Percentiles rank a stretch among this genome's conserved stretches.
Conservation (phyloP, 352 stramenopile genomes). For the Globisporangium viniferum region DNA sequence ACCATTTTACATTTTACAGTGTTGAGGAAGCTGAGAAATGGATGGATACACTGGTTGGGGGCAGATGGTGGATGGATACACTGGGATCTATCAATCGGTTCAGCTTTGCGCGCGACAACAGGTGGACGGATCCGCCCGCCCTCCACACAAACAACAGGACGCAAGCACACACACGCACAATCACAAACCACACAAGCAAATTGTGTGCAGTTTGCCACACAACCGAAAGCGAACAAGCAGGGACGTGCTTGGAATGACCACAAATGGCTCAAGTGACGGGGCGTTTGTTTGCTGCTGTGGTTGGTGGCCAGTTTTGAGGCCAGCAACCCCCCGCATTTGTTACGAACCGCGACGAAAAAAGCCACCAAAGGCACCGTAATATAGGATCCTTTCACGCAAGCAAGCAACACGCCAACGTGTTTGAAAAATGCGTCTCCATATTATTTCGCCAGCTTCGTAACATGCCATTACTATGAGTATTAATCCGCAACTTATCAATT, state of each 20-base stretch:
- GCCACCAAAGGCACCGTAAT: not conserved
- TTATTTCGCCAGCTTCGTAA: not conserved
- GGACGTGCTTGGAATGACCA: not conserved
- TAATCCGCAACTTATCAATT: not conserved
- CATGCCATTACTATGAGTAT: not conserved
- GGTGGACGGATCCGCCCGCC: not conserved
- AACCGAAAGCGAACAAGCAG: not conserved
- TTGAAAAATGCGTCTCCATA: not conserved
- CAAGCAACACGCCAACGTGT: not conserved
- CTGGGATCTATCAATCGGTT: conserved; percentile 5
- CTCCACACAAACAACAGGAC: not conserved
- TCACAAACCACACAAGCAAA: not conserved
- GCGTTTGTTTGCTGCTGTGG: too few species aligned
- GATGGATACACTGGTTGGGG: not conserved
- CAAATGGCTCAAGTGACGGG: not conserved
- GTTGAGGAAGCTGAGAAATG: not conserved
- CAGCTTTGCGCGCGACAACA: conserved; percentile 3
- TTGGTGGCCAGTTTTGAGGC: not conserved
- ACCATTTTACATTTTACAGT: not conserved
- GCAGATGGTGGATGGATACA: not conserved
- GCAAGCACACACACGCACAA: not conserved
- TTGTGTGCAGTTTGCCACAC: too few species aligned
- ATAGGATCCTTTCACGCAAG: not conserved
- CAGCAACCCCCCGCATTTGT: not conserved
- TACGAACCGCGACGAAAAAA: not conserved